phyloP scores from a whole-genome alignment of 306 rosid genomes.

The Sicyos edulis region DNA sequence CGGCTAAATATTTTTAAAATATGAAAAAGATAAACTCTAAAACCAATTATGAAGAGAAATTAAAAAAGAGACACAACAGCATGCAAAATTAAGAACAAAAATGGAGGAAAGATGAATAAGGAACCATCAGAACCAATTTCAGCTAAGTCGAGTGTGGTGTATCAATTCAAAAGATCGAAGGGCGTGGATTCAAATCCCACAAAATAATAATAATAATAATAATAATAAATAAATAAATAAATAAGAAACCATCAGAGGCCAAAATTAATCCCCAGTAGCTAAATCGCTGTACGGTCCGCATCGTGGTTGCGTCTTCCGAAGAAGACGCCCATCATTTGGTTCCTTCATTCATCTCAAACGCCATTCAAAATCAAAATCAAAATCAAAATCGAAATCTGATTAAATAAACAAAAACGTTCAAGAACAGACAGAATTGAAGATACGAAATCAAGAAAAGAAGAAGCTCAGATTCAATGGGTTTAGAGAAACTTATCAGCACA shows the following conservation, averaged over 20 bases:
- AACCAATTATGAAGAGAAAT: not conserved
- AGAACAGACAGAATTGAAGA: too few species aligned
- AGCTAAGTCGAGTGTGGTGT: too few species aligned
- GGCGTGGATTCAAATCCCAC: not conserved
- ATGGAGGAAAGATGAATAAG: too few species aligned
- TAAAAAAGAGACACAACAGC: too few species aligned
- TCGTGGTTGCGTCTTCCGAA: constrained; percentile 50
- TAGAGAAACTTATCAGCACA: constrained; percentile 72
- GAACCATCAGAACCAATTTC: too few species aligned
- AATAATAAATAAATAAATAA: not conserved
- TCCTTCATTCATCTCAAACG: constrained; percentile 21
- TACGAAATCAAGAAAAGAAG: not conserved
- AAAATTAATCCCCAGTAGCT: constrained; percentile 64
- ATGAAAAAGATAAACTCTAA: too few species aligned
- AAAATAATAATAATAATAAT: not conserved
- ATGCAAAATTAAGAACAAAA: too few species aligned
- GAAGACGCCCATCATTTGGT: constrained; percentile 62
- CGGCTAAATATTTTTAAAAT: too few species aligned
- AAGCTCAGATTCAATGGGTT: constrained; percentile 39
- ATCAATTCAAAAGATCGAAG: not conserved
- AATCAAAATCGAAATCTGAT: constrained; percentile 18
- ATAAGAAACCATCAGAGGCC: constrained; percentile 84
- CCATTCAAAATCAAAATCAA: constrained; percentile 17
- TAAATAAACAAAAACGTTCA: too few species aligned
- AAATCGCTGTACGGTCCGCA: constrained; percentile 87